Evolutionary conservation across 2,329 filamentous ascomycete genomes (phyloP).

Genomic region (Laburnicola sp.): DNA sequence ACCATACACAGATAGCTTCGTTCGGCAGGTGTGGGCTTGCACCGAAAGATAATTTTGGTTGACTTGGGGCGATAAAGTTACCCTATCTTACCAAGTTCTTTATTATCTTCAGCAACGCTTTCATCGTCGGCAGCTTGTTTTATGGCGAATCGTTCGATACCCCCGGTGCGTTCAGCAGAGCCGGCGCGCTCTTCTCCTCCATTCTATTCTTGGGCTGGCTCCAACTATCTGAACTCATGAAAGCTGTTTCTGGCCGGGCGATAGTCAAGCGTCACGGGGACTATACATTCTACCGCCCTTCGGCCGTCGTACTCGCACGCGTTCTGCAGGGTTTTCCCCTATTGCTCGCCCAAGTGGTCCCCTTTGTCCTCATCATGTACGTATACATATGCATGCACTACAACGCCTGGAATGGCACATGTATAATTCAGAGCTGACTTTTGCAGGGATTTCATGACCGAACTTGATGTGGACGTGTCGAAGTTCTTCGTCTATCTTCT

Average conservation of each 20-base stretch:
- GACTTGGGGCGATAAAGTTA: conserved; percentile 72
- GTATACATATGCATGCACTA: too few species aligned
- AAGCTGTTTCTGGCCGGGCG: conserved; percentile 70
- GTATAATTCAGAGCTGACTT: too few species aligned
- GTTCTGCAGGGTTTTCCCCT: conserved; percentile 66
- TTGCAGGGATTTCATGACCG: conserved; percentile 64
- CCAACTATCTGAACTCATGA: conserved; percentile 77
- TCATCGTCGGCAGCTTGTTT: conserved; percentile 80
- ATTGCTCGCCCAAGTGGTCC: conserved; percentile 60
- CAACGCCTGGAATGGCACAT: too few species aligned
- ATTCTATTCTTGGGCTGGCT: conserved; percentile 70
- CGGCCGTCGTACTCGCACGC: conserved; percentile 64
- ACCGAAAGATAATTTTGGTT: conserved; percentile 78
- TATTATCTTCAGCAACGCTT: conserved; percentile 72
- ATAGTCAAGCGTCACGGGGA: conserved; percentile 70
- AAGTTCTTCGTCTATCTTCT: conserved; percentile 70
- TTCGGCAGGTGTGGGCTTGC: conserved; percentile 69
- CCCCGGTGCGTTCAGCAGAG: conserved; percentile 64
- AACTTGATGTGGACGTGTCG: conserved; percentile 60
- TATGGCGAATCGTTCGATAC: conserved; percentile 66
- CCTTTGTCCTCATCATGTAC: conserved; percentile 66
- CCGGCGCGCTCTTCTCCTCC: conserved; percentile 67
- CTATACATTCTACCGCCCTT: conserved; percentile 71
- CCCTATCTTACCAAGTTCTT: conserved; percentile 73
- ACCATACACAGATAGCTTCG: conserved; percentile 75